These are phyloP conservation scores for Gnetum montanum DNA, from an alignment of 75 land plant genomes.

Conservation along the genomic window DNA sequence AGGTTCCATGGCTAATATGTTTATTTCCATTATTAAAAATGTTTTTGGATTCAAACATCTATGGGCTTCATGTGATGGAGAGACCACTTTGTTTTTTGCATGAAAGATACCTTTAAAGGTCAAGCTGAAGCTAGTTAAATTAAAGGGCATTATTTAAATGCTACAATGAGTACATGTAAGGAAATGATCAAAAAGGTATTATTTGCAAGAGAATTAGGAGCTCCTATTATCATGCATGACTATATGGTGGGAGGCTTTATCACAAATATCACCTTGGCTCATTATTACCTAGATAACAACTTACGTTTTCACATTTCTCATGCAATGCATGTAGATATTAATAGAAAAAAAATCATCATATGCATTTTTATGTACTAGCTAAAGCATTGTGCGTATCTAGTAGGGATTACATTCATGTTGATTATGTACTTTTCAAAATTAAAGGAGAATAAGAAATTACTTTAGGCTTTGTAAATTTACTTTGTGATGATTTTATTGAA, in stretches of 20 bases:
- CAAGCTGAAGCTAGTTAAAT: conserved; percentile 12
- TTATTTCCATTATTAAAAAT: no score
- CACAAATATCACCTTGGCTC: conserved; percentile 9
- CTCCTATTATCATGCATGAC: conserved; percentile 16
- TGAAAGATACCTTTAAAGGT: conserved; percentile 13
- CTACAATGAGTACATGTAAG: conserved; percentile 13
- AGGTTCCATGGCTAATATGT: no score
- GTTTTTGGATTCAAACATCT: no score
- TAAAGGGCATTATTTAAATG: no score
- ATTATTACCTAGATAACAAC: conserved; percentile 5
- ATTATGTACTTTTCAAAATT: background rate
- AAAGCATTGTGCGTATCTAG: background rate
- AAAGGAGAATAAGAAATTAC: background rate
- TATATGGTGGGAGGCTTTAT: conserved; percentile 5
- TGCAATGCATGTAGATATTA: background rate
- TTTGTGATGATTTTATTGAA: background rate
- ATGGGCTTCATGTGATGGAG: conserved; percentile 19
- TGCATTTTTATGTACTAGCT: background rate
- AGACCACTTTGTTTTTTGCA: conserved; percentile 15
- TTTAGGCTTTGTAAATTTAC: background rate
- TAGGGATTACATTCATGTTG: background rate
- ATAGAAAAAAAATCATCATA: background rate
- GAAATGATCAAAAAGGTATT: conserved; percentile 16
- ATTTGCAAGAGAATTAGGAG: no score
- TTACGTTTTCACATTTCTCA: conserved; percentile 4